Percentiles rank a stretch among this genome's conserved stretches.
These are phyloP conservation scores for Cichorium intybus DNA, from an alignment of 140 eudicot species.

Conservation along the genomic window DNA sequence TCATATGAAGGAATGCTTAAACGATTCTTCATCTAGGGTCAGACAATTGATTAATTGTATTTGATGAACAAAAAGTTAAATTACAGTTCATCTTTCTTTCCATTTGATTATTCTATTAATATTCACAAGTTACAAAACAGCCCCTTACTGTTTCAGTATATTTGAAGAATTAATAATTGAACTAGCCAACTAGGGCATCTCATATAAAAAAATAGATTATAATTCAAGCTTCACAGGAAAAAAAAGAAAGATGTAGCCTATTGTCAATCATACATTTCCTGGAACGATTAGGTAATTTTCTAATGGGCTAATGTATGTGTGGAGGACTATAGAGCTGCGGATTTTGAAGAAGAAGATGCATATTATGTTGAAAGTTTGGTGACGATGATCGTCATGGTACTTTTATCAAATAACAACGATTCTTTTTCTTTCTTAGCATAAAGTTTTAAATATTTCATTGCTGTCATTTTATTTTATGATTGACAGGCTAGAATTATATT, in stretches of 20 bases:
- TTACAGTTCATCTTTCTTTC: too few relatives aligned
- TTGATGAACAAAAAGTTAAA: constrained; percentile 5
- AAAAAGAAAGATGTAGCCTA: not conserved
- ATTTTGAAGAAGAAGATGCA: constrained; percentile 47
- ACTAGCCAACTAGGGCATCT: not conserved
- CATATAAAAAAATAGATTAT: not conserved
- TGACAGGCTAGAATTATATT: too few relatives aligned
- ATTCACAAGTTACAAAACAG: too few relatives aligned
- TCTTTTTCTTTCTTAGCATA: not conserved
- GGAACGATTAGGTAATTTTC: not conserved
- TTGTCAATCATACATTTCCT: not conserved
- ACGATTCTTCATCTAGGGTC: too few relatives aligned
- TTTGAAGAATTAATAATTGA: not conserved
- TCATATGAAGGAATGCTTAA: not conserved
- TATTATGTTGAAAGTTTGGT: constrained; percentile 44
- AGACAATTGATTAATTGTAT: not conserved
- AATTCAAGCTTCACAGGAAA: not conserved
- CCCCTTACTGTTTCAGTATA: not conserved
- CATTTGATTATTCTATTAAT: too few relatives aligned
- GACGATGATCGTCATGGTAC: constrained; percentile 66
- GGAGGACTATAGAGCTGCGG: constrained; percentile 57
- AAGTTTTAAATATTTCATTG: too few relatives aligned
- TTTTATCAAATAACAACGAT: not conserved
- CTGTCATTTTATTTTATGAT: too few relatives aligned
- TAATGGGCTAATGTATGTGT: not conserved